A percentile compares a stretch with the other conserved stretches of the same genome.
phyloP scores from a whole-genome alignment of 108 stramenopile genomes.

The Pseudonitzschia multiseries region DNA sequence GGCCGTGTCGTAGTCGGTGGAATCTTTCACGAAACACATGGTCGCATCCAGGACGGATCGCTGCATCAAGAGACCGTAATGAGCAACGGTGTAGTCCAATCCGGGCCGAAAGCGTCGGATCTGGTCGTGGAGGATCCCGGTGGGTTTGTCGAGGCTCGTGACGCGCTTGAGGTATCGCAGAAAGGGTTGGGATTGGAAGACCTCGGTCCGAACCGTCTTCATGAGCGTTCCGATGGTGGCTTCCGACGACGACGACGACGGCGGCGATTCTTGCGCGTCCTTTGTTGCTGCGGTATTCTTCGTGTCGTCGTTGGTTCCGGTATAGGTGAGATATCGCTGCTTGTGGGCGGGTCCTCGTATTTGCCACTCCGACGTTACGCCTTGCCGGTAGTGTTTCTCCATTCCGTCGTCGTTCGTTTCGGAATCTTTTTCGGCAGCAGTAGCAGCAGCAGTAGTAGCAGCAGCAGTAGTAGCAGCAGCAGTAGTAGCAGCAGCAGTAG shows the following conservation, averaged over 20 bases:
- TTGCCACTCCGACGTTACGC: slow-evolving; percentile 73
- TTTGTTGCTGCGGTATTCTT: neutral
- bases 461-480: no score
- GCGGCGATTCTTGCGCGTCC: no score
- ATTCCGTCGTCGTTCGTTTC: neutral
- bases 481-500: no score
- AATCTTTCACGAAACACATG: slow-evolving; percentile 65
- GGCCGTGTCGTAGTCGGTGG: slow-evolving; percentile 62
- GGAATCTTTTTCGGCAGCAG: no score
- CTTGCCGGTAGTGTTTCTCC: slow-evolving; percentile 41
- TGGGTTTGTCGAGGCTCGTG: slow-evolving; percentile 65
- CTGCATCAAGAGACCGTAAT: slow-evolving; percentile 69
- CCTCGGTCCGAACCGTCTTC: slow-evolving; percentile 39
- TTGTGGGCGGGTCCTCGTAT: slow-evolving; percentile 92
- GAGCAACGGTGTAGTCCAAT: slow-evolving; percentile 96
- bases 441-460: no score
- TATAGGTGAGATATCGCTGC: slow-evolving; percentile 83
- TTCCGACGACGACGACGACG: no score
- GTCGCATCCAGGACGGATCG: slow-evolving; percentile 86
- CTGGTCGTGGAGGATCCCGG: slow-evolving; percentile 38
- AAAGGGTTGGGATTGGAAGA: slow-evolving; percentile 66
- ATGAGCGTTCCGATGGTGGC: slow-evolving; percentile 42
- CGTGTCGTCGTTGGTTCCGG: neutral
- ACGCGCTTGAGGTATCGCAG: slow-evolving; percentile 53
- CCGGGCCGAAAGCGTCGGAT: slow-evolving; percentile 94